Evolutionary conservation across 2,329 filamentous ascomycete species (phyloP), one percentile per base, ranked within the genome.

Genomic region (Phaeosphaeria sp.): DNA sequence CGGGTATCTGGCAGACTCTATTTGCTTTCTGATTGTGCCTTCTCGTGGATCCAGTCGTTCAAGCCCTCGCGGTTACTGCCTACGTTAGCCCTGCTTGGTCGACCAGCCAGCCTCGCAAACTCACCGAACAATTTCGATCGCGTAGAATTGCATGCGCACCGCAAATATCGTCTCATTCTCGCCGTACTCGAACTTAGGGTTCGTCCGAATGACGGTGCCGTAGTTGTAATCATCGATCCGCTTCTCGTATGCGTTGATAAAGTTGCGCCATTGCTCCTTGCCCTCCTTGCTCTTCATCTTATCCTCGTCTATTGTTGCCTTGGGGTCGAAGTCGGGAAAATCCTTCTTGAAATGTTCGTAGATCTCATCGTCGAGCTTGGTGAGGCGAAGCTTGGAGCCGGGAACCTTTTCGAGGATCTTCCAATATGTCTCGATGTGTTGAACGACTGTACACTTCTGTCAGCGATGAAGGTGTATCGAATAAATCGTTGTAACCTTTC

Each of bases 351-450:
- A 90, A 79, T 97, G 92, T 66, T 91, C 90, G 79, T 91, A 89
- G 78, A 99, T 99, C 46, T 97, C 93, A 76, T 98, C 90, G 80
- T 99, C 95, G 72, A 96, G 86, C 82, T 94, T 95, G 60, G 95
- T 99, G 63, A 99, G 87, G 62, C 92, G 91, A 59, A 99, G 84
- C 62, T 89, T 83, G n/a, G 93, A 97, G 67, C 94, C 95, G 69
- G 87, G 91, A 67, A 96, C 87, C 76, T 90, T 92, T 79, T 97
- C 90, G 70, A 99, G 90, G 74, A 99, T 94, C 52, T 89, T 84
- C 94, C 94, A 99, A 85, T 99, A 98, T 49, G 94, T 97, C 74
- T 92, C 87, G 85, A 99, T 92, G 79, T 99, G 95, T 79, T 97
- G 91, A 39, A 98, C 95, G 51, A 90, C 93, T 84, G 65, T 23